Evolutionary conservation across 306 rosid genomes (phyloP).

Genomic region (Dryas drummondii): DNA sequence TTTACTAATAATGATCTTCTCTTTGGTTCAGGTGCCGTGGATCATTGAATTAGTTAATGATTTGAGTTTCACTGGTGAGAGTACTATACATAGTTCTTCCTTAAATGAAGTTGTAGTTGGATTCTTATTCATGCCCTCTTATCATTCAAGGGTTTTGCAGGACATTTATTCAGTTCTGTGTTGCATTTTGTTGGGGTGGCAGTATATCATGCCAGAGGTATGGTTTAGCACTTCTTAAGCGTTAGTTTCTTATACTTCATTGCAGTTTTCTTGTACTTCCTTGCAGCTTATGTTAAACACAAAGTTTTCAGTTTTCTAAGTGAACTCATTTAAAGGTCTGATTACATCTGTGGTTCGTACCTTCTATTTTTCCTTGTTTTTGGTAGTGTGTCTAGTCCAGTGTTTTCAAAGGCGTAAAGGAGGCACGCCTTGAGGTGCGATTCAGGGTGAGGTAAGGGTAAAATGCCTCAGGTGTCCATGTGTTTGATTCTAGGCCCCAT

Average conservation of each 20-base stretch:
- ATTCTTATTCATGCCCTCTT: slow-evolving; percentile 9
- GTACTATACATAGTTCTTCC: slow-evolving; percentile 31
- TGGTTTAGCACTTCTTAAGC: neutral
- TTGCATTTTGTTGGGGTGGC: slow-evolving; percentile 23
- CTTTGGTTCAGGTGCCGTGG: slow-evolving; percentile 78
- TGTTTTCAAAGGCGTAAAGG: too few species aligned
- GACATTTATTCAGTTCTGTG: slow-evolving; percentile 8
- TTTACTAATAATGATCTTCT: slow-evolving; percentile 18
- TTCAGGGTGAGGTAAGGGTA: too few species aligned
- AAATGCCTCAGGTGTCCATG: too few species aligned
- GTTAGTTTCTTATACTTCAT: neutral
- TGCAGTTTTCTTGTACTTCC: slow-evolving; percentile 1
- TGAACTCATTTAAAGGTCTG: neutral
- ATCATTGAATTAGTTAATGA: slow-evolving; percentile 68
- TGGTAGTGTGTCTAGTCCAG: too few species aligned
- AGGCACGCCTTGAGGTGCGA: too few species aligned
- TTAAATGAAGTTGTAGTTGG: slow-evolving; percentile 16
- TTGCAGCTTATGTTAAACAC: neutral
- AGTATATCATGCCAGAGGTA: slow-evolving; percentile 36
- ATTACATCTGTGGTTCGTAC: neutral
- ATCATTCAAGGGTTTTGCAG: slow-evolving; percentile 25
- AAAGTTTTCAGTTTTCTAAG: neutral
- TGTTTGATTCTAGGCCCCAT: too few species aligned
- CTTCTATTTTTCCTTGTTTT: neutral
- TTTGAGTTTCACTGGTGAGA: slow-evolving; percentile 37